A percentile compares a stretch with the other conserved stretches of the same genome.
Evolutionary conservation across 2,329 filamentous ascomycete species (phyloP).

Genomic region (Colletotrichum plurivorum): DNA sequence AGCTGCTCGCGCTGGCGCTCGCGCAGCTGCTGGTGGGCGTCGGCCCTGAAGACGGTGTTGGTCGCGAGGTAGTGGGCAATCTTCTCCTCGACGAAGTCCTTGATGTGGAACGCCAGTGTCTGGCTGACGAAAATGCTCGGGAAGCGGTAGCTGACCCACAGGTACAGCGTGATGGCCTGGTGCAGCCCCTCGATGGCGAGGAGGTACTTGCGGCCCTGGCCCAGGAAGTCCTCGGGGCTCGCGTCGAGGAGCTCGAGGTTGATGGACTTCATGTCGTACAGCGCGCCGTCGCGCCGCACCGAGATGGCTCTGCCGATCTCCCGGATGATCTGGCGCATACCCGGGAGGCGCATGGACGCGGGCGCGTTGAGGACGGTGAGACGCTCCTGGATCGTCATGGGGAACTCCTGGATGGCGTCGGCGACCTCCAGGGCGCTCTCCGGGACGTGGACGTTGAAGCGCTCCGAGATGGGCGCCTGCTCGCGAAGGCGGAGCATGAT

Average conservation of each 20-base stretch:
- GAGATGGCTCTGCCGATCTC: slow-evolving; percentile 80
- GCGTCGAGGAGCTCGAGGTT: slow-evolving; percentile 82
- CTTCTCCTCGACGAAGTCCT: slow-evolving; percentile 80
- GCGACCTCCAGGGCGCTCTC: slow-evolving; percentile 75
- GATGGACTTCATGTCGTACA: slow-evolving; percentile 80
- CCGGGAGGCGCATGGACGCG: slow-evolving; percentile 65
- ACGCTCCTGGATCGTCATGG: slow-evolving; percentile 80
- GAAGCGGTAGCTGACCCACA: slow-evolving; percentile 95
- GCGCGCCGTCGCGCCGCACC: slow-evolving; percentile 73
- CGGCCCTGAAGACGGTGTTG: slow-evolving; percentile 42
- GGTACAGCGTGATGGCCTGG: slow-evolving; percentile 85
- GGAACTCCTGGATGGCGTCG: slow-evolving; percentile 80
- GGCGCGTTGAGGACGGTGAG: slow-evolving; percentile 83
- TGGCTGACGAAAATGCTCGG: slow-evolving; percentile 84
- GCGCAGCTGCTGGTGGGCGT: slow-evolving; percentile 44
- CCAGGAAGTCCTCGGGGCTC: slow-evolving; percentile 53
- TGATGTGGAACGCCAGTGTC: slow-evolving; percentile 83
- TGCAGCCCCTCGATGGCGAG: slow-evolving; percentile 82
- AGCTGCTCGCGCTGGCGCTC: slow-evolving; percentile 19
- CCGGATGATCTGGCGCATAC: slow-evolving; percentile 65
- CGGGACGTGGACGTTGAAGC: slow-evolving; percentile 77
- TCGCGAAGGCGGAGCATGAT: slow-evolving; percentile 83
- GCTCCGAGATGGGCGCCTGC: slow-evolving; percentile 72
- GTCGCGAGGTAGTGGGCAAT: slow-evolving; percentile 74
- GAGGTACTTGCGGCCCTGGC: slow-evolving; percentile 66